Conservation (phyloP, 108 stramenopile genomes). For the Seminavis robusta region DNA sequence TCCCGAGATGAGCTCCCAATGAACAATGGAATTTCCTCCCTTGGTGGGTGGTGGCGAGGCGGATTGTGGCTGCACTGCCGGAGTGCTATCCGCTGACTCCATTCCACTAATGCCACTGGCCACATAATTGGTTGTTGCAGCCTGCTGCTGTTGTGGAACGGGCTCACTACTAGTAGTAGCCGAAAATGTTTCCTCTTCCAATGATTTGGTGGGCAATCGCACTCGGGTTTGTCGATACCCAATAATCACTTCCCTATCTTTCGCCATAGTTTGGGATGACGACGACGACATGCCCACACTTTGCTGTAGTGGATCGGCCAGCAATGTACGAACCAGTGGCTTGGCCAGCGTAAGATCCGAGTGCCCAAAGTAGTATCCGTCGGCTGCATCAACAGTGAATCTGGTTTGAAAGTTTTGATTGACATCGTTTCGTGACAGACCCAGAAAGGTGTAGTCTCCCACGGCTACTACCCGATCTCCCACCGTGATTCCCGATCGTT, state of each 20-base stretch:
- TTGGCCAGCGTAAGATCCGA: slow-evolving; percentile 78
- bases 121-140: too few species aligned
- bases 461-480: slow-evolving; percentile 83
- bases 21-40: slow-evolving; percentile 65
- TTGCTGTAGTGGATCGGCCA: not conserved
- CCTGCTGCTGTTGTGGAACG: slow-evolving; percentile 2
- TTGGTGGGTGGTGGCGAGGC: not conserved
- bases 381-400: too few species aligned
- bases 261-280: not conserved
- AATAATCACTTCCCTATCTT: slow-evolving; percentile 22
- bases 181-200: not conserved
- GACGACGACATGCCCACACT: not conserved
- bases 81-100: not conserved
- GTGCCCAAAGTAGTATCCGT: slow-evolving; percentile 52
- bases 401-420: slow-evolving; percentile 21
- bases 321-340: not conserved
- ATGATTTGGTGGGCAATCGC: slow-evolving; percentile 21
- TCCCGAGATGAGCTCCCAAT: slow-evolving; percentile 48
- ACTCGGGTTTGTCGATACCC: slow-evolving; percentile 43
- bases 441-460: slow-evolving; percentile 56
- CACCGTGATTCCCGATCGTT: slow-evolving; percentile 76
- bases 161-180: not conserved
- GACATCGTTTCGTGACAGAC: slow-evolving; percentile 29
- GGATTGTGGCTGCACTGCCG: not conserved
- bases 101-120: too few species aligned